phyloP scores from a whole-genome alignment of 441 rosid genomes.

The Breynia disticha region DNA sequence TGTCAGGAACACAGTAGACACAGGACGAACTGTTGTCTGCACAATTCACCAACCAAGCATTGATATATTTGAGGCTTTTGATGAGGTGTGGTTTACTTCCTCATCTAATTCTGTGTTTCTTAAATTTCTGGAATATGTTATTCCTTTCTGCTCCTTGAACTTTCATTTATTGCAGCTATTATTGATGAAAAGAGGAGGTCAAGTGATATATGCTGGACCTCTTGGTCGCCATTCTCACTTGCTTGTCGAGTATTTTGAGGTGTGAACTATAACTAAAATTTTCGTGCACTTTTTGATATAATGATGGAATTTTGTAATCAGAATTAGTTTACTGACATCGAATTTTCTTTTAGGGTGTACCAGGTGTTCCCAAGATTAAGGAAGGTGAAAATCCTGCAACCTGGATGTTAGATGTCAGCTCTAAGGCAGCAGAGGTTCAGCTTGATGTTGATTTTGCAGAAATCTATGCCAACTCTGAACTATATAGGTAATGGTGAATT shows the following conservation, averaged over 20 bases:
- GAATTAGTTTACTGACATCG: constrained; percentile 7
- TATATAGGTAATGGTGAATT: constrained; percentile 25
- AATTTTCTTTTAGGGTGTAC: constrained; percentile 32
- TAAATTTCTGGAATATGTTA: background rate
- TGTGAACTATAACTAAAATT: constrained; percentile 9
- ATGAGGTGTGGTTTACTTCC: constrained; percentile 38
- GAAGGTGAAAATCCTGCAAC: constrained; percentile 59
- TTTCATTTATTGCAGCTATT: constrained; percentile 25
- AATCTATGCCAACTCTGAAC: constrained; percentile 37
- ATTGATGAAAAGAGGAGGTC: constrained; percentile 56
- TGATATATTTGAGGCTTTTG: constrained; percentile 82
- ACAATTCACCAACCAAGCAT: constrained; percentile 88
- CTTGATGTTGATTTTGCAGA: constrained; percentile 50
- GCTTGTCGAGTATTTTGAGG: constrained; percentile 50
- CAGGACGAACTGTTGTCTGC: constrained; percentile 82
- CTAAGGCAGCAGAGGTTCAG: constrained; percentile 34
- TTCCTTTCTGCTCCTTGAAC: background rate
- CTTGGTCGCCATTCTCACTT: constrained; percentile 41
- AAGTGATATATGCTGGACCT: constrained; percentile 45
- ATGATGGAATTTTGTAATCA: background rate
- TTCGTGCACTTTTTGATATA: too few species aligned
- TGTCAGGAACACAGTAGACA: constrained; percentile 75
- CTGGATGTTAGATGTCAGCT: constrained; percentile 54
- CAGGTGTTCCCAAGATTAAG: constrained; percentile 43
- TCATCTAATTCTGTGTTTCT: background rate